A percentile compares a stretch with the other conserved stretches of the same genome.
Evolutionary conservation across 225 moss, liverwort and hornwort species (phyloP).

Genomic region (Rhytidiadelphus loreus): DNA sequence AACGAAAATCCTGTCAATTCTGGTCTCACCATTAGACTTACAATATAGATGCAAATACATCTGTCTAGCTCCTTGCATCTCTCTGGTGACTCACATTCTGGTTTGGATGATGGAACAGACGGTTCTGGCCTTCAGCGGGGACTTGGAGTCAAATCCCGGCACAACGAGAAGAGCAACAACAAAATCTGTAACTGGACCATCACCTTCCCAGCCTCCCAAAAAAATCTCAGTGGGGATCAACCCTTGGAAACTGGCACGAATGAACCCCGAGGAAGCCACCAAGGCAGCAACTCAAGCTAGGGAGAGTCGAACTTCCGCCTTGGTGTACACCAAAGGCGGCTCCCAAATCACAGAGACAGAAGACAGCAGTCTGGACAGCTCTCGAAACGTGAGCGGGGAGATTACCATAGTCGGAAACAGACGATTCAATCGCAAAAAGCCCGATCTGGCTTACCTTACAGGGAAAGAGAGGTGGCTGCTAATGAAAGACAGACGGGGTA

Average conservation of each 20-base stretch:
- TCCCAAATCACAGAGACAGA: slow-evolving; percentile 55
- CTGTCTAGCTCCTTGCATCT: not conserved
- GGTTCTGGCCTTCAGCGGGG: slow-evolving; percentile 22
- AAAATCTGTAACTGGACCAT: not conserved
- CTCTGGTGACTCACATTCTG: not conserved
- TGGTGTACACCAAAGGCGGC: slow-evolving; percentile 27
- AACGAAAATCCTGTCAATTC: not conserved
- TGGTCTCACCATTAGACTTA: not conserved
- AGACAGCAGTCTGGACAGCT: slow-evolving; percentile 76
- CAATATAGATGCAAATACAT: not conserved
- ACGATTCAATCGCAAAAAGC: slow-evolving; percentile 26
- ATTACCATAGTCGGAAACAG: slow-evolving; percentile 45
- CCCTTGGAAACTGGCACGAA: slow-evolving; percentile 79
- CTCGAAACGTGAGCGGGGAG: slow-evolving; percentile 44
- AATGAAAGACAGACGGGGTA: slow-evolving; percentile 34
- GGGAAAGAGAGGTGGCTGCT: slow-evolving; percentile 34
- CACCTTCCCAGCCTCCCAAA: slow-evolving; percentile 22
- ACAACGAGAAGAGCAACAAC: not conserved
- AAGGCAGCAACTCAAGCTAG: slow-evolving; percentile 56
- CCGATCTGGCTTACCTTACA: slow-evolving; percentile 14
- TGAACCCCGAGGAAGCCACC: slow-evolving; percentile 56
- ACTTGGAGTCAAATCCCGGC: slow-evolving; percentile 32
- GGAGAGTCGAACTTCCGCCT: slow-evolving; percentile 29
- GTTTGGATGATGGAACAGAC: slow-evolving; percentile 12
- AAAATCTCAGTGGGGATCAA: slow-evolving; percentile 56